These are phyloP conservation scores for Dactylellina leptospora DNA, from an alignment of 2,329 filamentous ascomycete genomes.

Conservation along the genomic window DNA sequence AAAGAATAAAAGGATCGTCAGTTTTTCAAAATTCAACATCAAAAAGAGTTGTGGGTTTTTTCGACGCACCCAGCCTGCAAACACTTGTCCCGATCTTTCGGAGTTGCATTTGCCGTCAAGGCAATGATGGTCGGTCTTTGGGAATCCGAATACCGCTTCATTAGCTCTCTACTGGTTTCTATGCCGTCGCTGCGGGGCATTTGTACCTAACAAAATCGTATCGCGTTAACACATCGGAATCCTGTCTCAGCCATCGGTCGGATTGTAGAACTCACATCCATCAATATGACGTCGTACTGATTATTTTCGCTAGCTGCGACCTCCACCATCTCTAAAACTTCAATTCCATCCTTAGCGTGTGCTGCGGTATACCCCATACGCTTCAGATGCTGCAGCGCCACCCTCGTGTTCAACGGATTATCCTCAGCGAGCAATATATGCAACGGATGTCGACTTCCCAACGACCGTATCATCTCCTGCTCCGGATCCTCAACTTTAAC, in stretches of 20 bases:
- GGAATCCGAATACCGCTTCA: slow-evolving; percentile 55
- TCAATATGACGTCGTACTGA: slow-evolving; percentile 56
- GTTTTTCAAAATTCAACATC: slow-evolving; percentile 9
- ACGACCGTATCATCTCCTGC: slow-evolving; percentile 56
- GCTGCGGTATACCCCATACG: slow-evolving; percentile 93
- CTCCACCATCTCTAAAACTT: slow-evolving; percentile 75
- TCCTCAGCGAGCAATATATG: slow-evolving; percentile 95
- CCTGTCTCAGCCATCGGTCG: background rate
- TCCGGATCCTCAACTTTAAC: slow-evolving; percentile 55
- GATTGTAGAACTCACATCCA: slow-evolving; percentile 67
- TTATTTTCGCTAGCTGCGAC: slow-evolving; percentile 55
- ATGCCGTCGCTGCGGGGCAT: slow-evolving; percentile 72
- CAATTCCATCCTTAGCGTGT: slow-evolving; percentile 92
- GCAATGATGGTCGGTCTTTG: slow-evolving; percentile 92
- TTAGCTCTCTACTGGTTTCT: slow-evolving; percentile 56
- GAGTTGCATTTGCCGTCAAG: slow-evolving; percentile 95
- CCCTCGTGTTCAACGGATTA: slow-evolving; percentile 93
- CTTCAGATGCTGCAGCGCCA: slow-evolving; percentile 95
- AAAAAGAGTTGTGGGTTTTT: background rate
- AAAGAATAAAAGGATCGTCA: slow-evolving; percentile 36
- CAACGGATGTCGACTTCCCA: slow-evolving; percentile 66
- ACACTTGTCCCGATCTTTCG: slow-evolving; percentile 96
- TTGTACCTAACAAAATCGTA: slow-evolving; percentile 80
- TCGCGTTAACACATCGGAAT: slow-evolving; percentile 75
- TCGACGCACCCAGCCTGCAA: slow-evolving; percentile 68